Evolutionary conservation across 1,139 yeast genomes (phyloP).

Genomic region (Magnusiomyces paraingens): DNA sequence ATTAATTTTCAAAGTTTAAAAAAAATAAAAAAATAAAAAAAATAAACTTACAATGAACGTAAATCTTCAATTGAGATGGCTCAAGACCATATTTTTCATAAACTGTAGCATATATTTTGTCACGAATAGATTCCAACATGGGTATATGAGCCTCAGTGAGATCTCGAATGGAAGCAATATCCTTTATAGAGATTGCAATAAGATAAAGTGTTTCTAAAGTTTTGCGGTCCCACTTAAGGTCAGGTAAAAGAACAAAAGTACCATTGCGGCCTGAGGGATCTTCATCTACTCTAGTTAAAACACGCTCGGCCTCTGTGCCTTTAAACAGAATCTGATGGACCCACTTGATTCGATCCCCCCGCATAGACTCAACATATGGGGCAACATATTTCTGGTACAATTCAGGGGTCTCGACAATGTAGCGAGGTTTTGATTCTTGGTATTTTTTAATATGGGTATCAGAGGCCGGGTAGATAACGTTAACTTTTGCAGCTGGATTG

Average conservation of each 20-base stretch:
- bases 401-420: conserved; percentile 75
- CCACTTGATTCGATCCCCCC: conserved; percentile 80
- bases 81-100: conserved; percentile 41
- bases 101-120: conserved; percentile 44
- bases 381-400: conserved; percentile 53
- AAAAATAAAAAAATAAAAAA: neutral
- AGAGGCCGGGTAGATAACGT: conserved; percentile 85
- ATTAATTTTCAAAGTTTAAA: conserved; percentile 6
- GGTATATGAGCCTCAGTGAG: conserved; percentile 51
- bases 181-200: conserved; percentile 67
- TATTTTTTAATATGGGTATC: conserved; percentile 76
- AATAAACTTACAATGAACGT: conserved; percentile 49
- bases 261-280: conserved; percentile 37
- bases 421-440: conserved; percentile 48
- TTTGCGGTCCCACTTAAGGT: conserved; percentile 81
- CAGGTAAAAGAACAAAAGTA: conserved; percentile 37
- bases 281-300: conserved; percentile 58
- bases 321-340: conserved; percentile 75
- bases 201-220: conserved; percentile 66
- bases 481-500: conserved; percentile 62
- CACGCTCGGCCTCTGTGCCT: conserved; percentile 79
- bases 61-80: conserved; percentile 56
- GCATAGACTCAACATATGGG: conserved; percentile 74
- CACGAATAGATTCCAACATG: conserved; percentile 46
- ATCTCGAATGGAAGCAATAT: conserved; percentile 70